Base-by-base conservation (phyloP, 2,329 filamentous ascomycete species). In the Fusarium piperis region DNA sequence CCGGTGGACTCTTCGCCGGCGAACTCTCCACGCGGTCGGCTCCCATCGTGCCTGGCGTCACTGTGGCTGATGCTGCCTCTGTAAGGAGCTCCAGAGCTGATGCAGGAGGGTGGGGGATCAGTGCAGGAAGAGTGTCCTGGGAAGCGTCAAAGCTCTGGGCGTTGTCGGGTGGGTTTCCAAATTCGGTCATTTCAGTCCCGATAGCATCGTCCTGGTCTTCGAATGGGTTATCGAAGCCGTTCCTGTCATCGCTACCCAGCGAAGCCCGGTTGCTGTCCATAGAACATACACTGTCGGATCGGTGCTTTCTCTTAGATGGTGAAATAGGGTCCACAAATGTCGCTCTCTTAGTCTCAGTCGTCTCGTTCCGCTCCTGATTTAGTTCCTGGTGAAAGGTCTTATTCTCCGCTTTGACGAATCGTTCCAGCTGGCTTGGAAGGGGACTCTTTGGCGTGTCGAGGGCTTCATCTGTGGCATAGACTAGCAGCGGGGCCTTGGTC, bases 391-490 rank as follows among this genome's bases (percentile, higher is more conserved):
- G 81, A 76, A 89, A 89, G 2, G 81, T 80, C 62, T 83, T 83
- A 69, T 89, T 89, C 57, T 89, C 87, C 38, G 81, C 81, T 39
- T 81, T 82, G 6, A 86, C 80, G 73, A 89, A 89, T 33, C 82
- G 81, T 77, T 86, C 78, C 11, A 81, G 69, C 2, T 76, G 68
- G 15, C 80, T 73, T 44, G 86, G 80, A 16, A 89, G 76, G 12
- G 82, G 78, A n/a, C 38, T 62, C 32, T 41, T 66, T 13, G 75
- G 68, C n/a, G 67, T 64, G 18, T 58, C 28, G 11, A 77, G 36
- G 10, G 75, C 75, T 6, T 69, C 61, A 55, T 89, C 85, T 5
- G 86, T 86, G 23, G 88, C 87, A 72, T 89, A 90, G 6, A 90
- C 78, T 4, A 90, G 74, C 18, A 88, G 73, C 0, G 85, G 83